Base-by-base conservation (phyloP, 495 filamentous ascomycete species). In the Pyrenopolyporus hunteri region DNA sequence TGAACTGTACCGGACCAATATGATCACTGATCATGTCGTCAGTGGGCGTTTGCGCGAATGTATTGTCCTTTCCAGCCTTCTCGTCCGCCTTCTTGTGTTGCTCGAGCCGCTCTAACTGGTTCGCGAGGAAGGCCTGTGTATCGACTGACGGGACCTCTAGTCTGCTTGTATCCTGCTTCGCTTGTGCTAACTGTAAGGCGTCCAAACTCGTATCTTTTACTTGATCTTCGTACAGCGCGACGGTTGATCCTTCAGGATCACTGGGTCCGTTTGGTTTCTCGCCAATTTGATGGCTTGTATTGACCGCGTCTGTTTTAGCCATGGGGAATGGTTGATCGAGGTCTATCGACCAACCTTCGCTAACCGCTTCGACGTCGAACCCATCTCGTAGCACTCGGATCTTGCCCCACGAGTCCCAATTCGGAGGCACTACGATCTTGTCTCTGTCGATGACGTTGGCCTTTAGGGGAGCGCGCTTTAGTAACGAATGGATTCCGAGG, bases 321-420 rank as follows among this genome's bases (percentile, higher is more conserved):
- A 48, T 45, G 8, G 70, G 66, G 72, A 78, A 70, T 48, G 77
- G 59, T 37, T 85, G 81, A 56, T 89, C 82, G 49, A 94, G 87
- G 63, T 97, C 93, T 42, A 88, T 81, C 13, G 85, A 85, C 93
- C 93, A 97, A 13, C 87, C 90, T 40, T 83, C 85, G 66, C 89
- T 93, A 26, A 93, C 84, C 4, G 82, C 83, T 76, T 98, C 94
- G 37, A 95, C 89, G 59, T 97, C 91, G 68, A 97, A 98, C 10
- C 89, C 90, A 76, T 97, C 95, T n/a, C 90, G 82, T 13, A 98
- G 78, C 33, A 97, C 90, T 16, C 93, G 83, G 56, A 99, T 97
- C 74, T 98, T 99, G 22, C 91, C 93, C 92, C 93, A 97, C 0
- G 92, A 96, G 73, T 99, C 94, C 95, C 95, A 98, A 70, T 96